phyloP scores from a whole-genome alignment of 2,329 filamentous ascomycete genomes.

The Gremmenia infestans region DNA sequence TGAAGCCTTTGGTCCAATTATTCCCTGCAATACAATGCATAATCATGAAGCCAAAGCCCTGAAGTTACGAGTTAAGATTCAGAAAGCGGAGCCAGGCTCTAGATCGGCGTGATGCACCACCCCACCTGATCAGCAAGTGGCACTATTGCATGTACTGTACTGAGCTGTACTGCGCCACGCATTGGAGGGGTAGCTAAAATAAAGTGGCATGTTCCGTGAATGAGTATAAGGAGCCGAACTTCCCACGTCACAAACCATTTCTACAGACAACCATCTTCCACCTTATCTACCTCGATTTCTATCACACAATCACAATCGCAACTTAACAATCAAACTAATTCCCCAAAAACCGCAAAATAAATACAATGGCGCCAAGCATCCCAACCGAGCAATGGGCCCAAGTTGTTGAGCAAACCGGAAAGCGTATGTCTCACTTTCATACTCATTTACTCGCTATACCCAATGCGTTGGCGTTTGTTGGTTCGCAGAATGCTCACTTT shows the following conservation, averaged over 20 bases:
- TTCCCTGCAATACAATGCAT: background rate
- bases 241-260: background rate
- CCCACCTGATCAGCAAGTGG: background rate
- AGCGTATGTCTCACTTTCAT: constrained; percentile 44
- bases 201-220: background rate
- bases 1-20: background rate
- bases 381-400: constrained; percentile 88
- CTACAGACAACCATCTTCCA: background rate
- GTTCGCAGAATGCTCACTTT: constrained; percentile 6
- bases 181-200: too few relatives aligned
- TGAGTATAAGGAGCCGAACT: background rate
- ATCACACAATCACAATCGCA: background rate
- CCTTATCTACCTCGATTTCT: background rate
- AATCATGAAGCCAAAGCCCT: background rate
- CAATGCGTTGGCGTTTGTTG: background rate
- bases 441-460: background rate
- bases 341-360: background rate
- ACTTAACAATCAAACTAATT: background rate
- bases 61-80: background rate
- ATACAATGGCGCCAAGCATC: constrained; percentile 43
- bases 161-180: too few relatives aligned
- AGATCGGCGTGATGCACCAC: constrained; percentile 2
- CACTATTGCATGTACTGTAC: background rate
- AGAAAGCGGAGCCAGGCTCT: background rate
- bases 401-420: constrained; percentile 77